Conservation (phyloP, 148 eudicot species). For the Selenicereus undatus region DNA sequence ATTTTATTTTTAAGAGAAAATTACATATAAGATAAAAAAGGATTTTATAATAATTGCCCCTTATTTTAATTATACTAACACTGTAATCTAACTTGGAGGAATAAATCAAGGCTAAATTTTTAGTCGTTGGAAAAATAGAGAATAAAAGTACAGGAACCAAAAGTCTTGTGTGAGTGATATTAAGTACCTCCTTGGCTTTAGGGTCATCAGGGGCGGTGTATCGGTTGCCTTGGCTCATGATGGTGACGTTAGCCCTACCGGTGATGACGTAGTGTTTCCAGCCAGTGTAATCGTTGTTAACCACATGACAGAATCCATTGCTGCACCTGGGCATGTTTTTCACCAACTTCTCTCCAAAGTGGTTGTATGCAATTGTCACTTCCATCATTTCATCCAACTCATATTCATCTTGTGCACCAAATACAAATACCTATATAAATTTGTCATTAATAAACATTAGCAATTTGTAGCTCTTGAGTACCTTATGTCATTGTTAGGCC, state of each 20-base stretch:
- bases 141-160: too few species aligned
- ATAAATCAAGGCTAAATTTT: too few species aligned
- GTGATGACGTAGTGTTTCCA: conserved; percentile 78
- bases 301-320: conserved; percentile 60
- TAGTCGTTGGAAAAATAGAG: too few species aligned
- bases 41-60: too few species aligned
- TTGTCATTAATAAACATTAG: too few species aligned
- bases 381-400: conserved; percentile 52
- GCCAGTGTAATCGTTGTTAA: conserved; percentile 71
- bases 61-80: too few species aligned
- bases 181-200: conserved; percentile 48
- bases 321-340: conserved; percentile 79
- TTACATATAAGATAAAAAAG: too few species aligned
- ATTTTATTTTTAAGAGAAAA: too few species aligned
- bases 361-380: conserved; percentile 66
- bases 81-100: too few species aligned
- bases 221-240: conserved; percentile 65
- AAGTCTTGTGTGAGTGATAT: too few species aligned
- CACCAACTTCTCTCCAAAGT: conserved; percentile 58
- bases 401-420: conserved; percentile 51
- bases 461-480: too few species aligned
- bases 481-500: too few species aligned
- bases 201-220: conserved; percentile 50
- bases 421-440: conserved; percentile 42
- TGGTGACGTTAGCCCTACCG: conserved; percentile 51